Base-by-base conservation (phyloP, 31 red algal genomes). In the Endocladia muricata region DNA sequence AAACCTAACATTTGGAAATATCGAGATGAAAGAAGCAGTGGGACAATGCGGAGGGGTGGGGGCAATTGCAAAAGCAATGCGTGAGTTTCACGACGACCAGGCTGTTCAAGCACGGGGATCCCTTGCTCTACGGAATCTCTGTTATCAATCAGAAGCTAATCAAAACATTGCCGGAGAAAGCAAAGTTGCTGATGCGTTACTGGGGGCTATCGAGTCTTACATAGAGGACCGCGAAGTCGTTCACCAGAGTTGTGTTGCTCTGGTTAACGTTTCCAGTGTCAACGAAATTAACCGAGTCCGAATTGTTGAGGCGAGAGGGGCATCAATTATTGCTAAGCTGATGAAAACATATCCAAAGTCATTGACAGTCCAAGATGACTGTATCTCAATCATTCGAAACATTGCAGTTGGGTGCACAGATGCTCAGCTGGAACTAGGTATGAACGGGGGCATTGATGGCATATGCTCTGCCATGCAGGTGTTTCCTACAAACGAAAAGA, bases 241-340 rank as follows among this genome's bases (percentile, higher is more conserved):
- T 33, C 90, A 93, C 61, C 90, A 93, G 70, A 77, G 62, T 72
- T 93, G 90, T 44, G 81, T 93, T 15, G 90, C 90, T 39, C 62
- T 93, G 57, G 81, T 34, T 31, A 93, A 93, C 69, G 42, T 93
- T n/a, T 87, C 82, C 11, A 93, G 72, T 55, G 31, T 60, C 7
- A 93, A 82, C 32, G 77, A 74, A 28, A 76, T 61, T 39, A 93
- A 93, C 43, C 74, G 90, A 38, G 28, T 8, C 15, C 39, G 77
- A 19, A 93, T 93, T 63, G 61, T 74, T 9, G 68, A 52, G 29
- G 90, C 82, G 22, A 70, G 83, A 2, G 90, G 82, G 23, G 82
- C 41, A 30, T 37, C 66, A 4, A 47, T 65, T 30, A 30, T 83
- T 8, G 61, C 87, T 39, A 73, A 68, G 57, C 68, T 93, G 17